Evolutionary conservation across 139 green algal genomes (phyloP).

Genomic region (Tetradesmus lagerheimii): DNA sequence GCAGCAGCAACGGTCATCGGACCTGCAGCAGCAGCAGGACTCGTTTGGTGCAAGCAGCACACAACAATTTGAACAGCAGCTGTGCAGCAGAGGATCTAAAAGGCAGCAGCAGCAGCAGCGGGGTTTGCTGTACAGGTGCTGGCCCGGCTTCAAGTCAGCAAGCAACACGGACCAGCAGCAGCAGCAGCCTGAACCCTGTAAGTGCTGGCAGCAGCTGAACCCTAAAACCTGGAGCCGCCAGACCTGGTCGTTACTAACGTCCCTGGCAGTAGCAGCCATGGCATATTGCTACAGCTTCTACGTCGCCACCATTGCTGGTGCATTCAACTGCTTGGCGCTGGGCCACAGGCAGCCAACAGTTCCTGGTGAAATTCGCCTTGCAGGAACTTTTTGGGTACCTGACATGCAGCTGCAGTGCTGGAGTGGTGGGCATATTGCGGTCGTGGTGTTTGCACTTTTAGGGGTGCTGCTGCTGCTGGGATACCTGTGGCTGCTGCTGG

Average conservation of each 20-base stretch:
- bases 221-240: background rate
- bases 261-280: constrained; percentile 14
- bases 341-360: background rate
- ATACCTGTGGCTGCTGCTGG: constrained; percentile 21
- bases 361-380: constrained; percentile 23
- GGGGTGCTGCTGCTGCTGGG: constrained; percentile 22
- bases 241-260: constrained; percentile 3
- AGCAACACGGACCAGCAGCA: background rate
- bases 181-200: background rate
- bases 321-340: constrained; percentile 18
- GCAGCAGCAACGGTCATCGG: background rate
- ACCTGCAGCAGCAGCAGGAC: background rate
- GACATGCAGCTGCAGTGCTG: constrained; percentile 41
- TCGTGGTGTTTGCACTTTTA: constrained; percentile 3
- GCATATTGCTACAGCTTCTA: constrained; percentile 30
- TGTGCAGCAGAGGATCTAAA: background rate
- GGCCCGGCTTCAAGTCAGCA: background rate
- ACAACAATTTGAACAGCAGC: background rate
- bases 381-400: constrained; percentile 25
- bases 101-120: background rate
- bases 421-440: background rate
- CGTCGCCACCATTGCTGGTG: background rate
- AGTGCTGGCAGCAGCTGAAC: background rate
- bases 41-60: background rate
- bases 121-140: background rate